Evolutionary conservation across 2,329 filamentous ascomycete species (phyloP).

Genomic region (Trichoderma harzianum): DNA sequence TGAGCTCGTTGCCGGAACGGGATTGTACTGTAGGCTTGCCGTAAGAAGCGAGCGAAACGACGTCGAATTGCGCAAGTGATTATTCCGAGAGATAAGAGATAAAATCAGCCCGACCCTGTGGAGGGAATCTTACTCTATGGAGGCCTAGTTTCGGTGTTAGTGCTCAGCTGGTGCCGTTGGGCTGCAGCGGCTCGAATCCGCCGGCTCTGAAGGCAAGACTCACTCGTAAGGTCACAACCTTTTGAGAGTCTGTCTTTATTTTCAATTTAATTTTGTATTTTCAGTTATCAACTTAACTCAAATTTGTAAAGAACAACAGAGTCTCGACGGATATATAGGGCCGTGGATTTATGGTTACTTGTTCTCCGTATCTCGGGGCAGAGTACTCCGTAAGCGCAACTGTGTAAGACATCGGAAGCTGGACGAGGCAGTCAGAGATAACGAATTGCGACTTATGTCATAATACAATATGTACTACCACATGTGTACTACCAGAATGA

Average conservation of each 20-base stretch:
- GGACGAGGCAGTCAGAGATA: not conserved
- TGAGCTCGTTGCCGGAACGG: not conserved
- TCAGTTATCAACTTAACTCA: not conserved
- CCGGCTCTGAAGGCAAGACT: not conserved
- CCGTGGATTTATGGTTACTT: not conserved
- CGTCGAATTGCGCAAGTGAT: not conserved
- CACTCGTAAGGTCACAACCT: not conserved
- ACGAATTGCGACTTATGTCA: not conserved
- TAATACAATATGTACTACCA: not conserved
- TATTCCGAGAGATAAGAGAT: not conserved
- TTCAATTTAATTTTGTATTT: not conserved
- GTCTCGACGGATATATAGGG: not conserved
- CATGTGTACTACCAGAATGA: not conserved
- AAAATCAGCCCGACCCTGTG: not conserved
- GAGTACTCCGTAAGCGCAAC: not conserved
- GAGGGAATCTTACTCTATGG: not conserved
- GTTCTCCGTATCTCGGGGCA: not conserved
- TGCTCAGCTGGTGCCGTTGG: not conserved
- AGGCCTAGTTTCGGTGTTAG: slow-evolving; percentile 4
- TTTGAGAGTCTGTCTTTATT: not conserved
- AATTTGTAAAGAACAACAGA: not conserved
- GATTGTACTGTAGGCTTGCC: not conserved
- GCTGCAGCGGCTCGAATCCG: not conserved
- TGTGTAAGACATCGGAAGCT: not conserved
- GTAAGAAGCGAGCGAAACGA: not conserved